Evolutionary conservation across 1,284 basidiomycete genomes (phyloP).

Genomic region (Fomitopsis betulina): DNA sequence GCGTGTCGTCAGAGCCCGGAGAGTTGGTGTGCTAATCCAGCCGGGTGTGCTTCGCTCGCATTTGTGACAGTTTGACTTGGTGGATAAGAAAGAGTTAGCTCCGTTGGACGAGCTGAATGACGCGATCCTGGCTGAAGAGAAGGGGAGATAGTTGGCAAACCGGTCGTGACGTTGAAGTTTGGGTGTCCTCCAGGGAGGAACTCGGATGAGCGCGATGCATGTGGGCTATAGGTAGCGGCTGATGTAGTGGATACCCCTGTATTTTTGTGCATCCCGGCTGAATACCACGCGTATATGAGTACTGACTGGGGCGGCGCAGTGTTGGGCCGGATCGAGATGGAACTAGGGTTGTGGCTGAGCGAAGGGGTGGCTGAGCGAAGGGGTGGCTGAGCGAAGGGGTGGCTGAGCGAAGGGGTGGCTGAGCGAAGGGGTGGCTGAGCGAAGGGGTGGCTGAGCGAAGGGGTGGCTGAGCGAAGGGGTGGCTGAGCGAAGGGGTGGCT

Average conservation of each 20-base stretch:
- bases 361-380: no score
- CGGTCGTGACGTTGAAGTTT: neutral
- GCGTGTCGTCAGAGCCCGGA: neutral
- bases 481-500: neutral
- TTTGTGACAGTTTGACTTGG: slow-evolving; percentile 78
- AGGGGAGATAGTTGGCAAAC: slow-evolving; percentile 36
- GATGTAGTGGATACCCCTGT: neutral
- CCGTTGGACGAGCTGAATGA: slow-evolving; percentile 97
- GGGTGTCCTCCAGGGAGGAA: neutral
- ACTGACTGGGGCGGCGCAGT: no score
- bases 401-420: no score
- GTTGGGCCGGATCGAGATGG: no score
- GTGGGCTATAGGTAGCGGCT: neutral
- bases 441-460: neutral
- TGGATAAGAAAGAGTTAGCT: slow-evolving; percentile 95
- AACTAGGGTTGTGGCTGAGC: no score
- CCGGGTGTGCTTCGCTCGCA: neutral
- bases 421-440: neutral
- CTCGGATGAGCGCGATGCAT: neutral
- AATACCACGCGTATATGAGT: no score
- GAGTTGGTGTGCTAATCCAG: neutral
- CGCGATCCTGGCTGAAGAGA: slow-evolving; percentile 87
- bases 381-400: no score
- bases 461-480: neutral
- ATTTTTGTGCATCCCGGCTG: neutral